Evolutionary conservation across 1,139 yeast species (phyloP), one percentile per base, ranked within the genome.

Genomic region (Debaryomycetaceae sp.): DNA sequence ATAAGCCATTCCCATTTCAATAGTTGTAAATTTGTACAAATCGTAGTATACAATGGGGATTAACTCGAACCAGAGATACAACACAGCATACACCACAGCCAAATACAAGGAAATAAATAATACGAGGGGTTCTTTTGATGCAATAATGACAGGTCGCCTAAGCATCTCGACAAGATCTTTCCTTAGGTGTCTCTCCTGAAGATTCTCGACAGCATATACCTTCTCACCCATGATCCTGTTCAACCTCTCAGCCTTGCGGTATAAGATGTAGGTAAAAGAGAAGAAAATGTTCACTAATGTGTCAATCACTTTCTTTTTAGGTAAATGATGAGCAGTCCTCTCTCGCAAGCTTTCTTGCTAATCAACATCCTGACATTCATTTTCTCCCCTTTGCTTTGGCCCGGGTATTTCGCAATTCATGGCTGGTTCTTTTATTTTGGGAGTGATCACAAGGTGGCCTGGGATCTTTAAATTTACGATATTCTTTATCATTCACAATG

Each of bases 231-330:
- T 77, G 7, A 62, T 45, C 38, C 61, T 62, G 52, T 83, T 65
- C 44, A 80, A 60, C 45, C 80, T 60, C 24, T 57, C 47, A 0
- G 85, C 84, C 49, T 73, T 66, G 42, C 80, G 63, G 41, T 68
- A 58, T 7, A 80, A 60, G 22, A 81, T 13, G 45, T 70, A 70
- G 6, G 72, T 63, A 23, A 60, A 56, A 5, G 49, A 53, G 53
- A 75, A 75, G 49, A 64, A 76, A 34, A 72, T 57, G 33, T 68
- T 65, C 8, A 75, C 51, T 2, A 70, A 58, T 27, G 64, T 48
- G 78, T 79, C 74, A 1, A 75, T 47, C 1, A 67, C 63, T 42
- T 63, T 66, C 20, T 58, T 61, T 6, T 51, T 52, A 0, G 81
- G 81, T 24, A 76, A 50, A 6, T 13, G 14, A 11, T 17, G 11